Evolutionary conservation across 2,329 filamentous ascomycete species (phyloP).

Genomic region (Botrytis aclada): DNA sequence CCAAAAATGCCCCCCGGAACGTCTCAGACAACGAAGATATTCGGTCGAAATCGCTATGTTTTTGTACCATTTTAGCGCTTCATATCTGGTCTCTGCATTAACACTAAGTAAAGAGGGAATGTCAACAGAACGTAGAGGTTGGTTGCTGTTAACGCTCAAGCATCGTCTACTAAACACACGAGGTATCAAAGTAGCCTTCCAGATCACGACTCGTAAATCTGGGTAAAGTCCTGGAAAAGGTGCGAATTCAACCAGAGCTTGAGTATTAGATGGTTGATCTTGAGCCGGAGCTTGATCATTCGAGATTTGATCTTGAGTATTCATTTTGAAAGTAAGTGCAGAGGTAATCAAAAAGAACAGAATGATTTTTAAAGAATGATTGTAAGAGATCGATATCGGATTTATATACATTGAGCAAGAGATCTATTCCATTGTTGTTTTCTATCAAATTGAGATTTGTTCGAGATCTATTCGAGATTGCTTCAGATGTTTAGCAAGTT

Average conservation of each 20-base stretch:
- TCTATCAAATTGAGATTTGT: not conserved
- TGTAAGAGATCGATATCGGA: not conserved
- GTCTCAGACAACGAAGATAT: fast-evolving
- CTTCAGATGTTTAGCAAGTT: not conserved
- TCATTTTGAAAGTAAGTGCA: not conserved
- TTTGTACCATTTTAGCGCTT: fast-evolving
- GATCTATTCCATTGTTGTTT: not conserved
- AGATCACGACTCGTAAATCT: not conserved
- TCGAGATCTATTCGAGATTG: not conserved
- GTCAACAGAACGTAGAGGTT: fast-evolving
- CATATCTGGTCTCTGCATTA: not conserved
- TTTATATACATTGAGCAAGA: not conserved
- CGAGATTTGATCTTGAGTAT: not conserved
- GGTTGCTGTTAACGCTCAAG: not conserved
- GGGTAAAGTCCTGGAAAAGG: not conserved
- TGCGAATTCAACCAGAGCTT: not conserved
- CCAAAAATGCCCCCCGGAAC: fast-evolving
- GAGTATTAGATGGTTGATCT: not conserved
- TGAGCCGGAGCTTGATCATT: not conserved
- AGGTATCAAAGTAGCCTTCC: not conserved
- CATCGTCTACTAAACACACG: not conserved
- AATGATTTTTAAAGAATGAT: not conserved
- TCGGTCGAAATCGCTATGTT: not conserved
- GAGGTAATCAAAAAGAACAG: not conserved
- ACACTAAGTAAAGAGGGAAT: not conserved